Percentiles rank a stretch among this genome's conserved stretches.
Conservation (phyloP, 1,284 basidiomycete genomes). For the Ganoderma leucocontextum region DNA sequence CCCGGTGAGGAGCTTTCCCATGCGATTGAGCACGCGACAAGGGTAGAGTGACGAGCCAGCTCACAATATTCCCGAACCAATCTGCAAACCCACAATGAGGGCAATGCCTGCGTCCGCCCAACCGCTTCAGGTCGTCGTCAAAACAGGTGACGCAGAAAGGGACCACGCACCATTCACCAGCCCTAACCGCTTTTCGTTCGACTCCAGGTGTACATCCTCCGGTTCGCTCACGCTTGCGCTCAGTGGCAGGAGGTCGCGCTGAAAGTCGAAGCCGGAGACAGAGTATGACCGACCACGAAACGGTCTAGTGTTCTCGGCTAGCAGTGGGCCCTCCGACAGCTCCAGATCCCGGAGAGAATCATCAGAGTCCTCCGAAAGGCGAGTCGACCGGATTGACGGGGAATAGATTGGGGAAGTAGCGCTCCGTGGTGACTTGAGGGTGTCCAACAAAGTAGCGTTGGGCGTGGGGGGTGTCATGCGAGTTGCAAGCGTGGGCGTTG, state of each 20-base stretch:
- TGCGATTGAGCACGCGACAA: constrained; percentile 5
- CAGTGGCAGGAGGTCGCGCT: constrained; percentile 79
- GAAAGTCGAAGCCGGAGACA: constrained; percentile 81
- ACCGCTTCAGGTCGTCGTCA: neutral
- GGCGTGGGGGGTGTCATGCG: constrained; percentile 43
- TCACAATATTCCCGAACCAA: constrained; percentile 91
- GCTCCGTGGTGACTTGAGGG: constrained; percentile 28
- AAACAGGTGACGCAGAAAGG: neutral
- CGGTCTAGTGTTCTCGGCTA: constrained; percentile 42
- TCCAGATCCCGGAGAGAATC: constrained; percentile 82
- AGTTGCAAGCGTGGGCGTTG: constrained; percentile 6
- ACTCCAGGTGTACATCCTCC: constrained; percentile 54
- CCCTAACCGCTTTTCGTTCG: constrained; percentile 76
- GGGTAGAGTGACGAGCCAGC: neutral
- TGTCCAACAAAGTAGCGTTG: constrained; percentile 45
- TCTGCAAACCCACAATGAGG: constrained; percentile 85
- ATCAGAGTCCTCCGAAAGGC: constrained; percentile 70
- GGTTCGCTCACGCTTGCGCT: constrained; percentile 77
- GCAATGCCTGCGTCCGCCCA: constrained; percentile 71
- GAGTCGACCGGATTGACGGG: constrained; percentile 53
- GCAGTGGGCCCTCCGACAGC: constrained; percentile 67
- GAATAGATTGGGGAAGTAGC: constrained; percentile 40
- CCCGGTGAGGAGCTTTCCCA: constrained; percentile 82
- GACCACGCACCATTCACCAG: constrained; percentile 72
- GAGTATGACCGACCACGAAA: constrained; percentile 68